Percentiles rank a stretch among this genome's conserved stretches.
Evolutionary conservation across 2,329 filamentous ascomycete species (phyloP).

Genomic region (Nigrospora oryzae): DNA sequence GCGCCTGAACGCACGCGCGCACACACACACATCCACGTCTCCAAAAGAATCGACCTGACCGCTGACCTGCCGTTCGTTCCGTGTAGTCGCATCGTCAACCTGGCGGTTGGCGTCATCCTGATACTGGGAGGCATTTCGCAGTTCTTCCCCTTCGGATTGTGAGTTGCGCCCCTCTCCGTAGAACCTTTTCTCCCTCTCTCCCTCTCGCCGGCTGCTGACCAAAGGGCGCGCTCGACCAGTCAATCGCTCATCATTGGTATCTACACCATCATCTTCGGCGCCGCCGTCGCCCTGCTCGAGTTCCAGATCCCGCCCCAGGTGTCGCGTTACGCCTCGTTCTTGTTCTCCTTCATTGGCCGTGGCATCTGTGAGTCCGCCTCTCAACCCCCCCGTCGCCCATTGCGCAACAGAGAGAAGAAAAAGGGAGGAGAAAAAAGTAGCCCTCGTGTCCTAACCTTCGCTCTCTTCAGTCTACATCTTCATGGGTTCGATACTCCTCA

Average conservation of each 20-base stretch:
- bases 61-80: slow-evolving; percentile 11
- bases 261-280: slow-evolving; percentile 88
- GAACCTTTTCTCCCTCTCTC: not conserved
- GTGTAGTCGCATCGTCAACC: slow-evolving; percentile 83
- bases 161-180: slow-evolving; percentile 24
- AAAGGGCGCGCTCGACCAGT: slow-evolving; percentile 27
- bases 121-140: slow-evolving; percentile 73
- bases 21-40: too few species aligned
- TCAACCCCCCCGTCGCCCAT: not conserved
- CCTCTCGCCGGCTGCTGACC: not conserved
- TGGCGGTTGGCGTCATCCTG: slow-evolving; percentile 81
- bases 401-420: not conserved
- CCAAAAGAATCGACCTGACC: not conserved
- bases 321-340: slow-evolving; percentile 89
- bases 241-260: slow-evolving; percentile 69
- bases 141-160: slow-evolving; percentile 56
- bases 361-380: slow-evolving; percentile 68
- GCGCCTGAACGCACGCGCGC: too few species aligned
- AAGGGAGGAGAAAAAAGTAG: not conserved
- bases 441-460: not conserved
- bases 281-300: slow-evolving; percentile 69
- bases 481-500: slow-evolving; percentile 76
- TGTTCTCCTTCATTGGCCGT: slow-evolving; percentile 95
- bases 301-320: slow-evolving; percentile 93
- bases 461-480: slow-evolving; percentile 79